Base-by-base conservation (phyloP, 1,139 yeast species). In the Pichia sp. region DNA sequence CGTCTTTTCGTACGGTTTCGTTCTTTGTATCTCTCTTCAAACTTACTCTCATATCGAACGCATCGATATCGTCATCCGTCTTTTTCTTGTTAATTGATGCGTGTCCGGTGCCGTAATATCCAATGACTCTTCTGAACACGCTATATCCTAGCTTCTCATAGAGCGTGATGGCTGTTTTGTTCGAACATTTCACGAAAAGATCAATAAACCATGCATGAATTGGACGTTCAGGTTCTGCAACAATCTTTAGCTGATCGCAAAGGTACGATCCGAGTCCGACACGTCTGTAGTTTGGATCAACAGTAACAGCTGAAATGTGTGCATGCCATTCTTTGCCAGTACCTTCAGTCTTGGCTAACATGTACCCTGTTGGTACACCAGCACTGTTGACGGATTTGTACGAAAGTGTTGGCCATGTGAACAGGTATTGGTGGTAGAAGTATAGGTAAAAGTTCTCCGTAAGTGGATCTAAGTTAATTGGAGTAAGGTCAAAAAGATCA, bases 301-400 rank as follows among this genome's bases (percentile, higher is more conserved):
- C 85, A 0, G 99, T 90, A 3, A 94, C 96, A 0, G 99, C 99
- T 0, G 98, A 90, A 48, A 94, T 90, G 66, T 94, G 99, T 0
- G 96, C 81, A 62, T 94, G 99, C 96, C 97, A 93, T 55, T 90
- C 95, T 46, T 76, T 79, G 17, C 76, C 79, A 20, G 72, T 69
- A 1, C 99, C 99, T 66, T 94, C 99, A 3, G 96, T 84, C 66
- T 94, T 94, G n/a, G 95, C 99, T 80, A 94, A 83, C 95, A 94
- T 83, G 60, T 85, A 85, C 0, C 93, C 94, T 40, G 84, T 79
- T 19, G 78, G 72, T 40, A 69, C 70, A 28, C 61, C 57, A 4
- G 41, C 53, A 57, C 48, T 65, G 50, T 63, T 83, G 79, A 56
- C 56, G 14, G 91, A 79, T 63, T 88, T 86, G 75, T 90, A 91